These are phyloP conservation scores for Gardenia jasminoides DNA, from an alignment of 257 asterid species.

Conservation along the genomic window DNA sequence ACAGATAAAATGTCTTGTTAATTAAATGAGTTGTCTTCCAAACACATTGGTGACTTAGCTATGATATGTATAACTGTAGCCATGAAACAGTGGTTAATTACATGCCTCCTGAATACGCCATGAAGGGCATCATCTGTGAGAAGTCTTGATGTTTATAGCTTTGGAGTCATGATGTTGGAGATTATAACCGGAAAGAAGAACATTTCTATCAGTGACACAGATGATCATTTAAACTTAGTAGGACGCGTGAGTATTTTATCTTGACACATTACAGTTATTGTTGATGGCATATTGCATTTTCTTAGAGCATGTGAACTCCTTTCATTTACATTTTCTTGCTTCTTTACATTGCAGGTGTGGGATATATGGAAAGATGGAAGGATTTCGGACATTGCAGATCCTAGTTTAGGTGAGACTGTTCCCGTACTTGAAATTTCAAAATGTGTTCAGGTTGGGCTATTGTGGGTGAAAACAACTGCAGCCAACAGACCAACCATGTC, in stretches of 20 bases:
- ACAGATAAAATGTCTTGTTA: no score
- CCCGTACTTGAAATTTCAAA: neutral
- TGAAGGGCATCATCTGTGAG: neutral
- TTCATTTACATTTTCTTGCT: neutral
- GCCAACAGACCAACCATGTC: neutral
- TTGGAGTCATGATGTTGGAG: neutral
- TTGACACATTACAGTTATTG: neutral
- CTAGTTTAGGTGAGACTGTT: neutral
- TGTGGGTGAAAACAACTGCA: neutral
- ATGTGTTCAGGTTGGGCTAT: neutral
- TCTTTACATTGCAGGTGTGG: neutral
- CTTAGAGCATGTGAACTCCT: no score
- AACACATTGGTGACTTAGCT: no score
- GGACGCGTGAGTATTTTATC: conserved; percentile 4
- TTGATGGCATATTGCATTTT: neutral
- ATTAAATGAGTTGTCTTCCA: no score
- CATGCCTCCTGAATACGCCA: no score
- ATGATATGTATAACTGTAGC: neutral
- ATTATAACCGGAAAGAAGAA: conserved; percentile 17
- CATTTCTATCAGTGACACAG: neutral
- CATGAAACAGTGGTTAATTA: neutral
- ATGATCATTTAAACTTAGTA: neutral
- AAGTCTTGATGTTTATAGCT: conserved; percentile 8
- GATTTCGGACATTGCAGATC: neutral
- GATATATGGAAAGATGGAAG: conserved; percentile 1